Conservation (phyloP, 75 land plant species). For the Cryptomeria japonica region DNA sequence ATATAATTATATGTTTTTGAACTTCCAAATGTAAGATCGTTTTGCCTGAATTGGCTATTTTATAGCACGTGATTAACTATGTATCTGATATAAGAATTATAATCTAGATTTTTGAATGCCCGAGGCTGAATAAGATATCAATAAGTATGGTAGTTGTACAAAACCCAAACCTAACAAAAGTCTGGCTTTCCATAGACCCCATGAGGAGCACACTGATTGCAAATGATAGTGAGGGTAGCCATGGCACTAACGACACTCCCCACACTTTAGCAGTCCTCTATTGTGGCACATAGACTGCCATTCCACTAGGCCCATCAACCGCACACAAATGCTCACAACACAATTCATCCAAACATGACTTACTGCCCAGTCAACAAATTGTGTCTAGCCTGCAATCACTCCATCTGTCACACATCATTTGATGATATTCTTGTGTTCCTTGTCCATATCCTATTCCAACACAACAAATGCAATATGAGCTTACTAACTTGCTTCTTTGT, state of each 20-base stretch:
- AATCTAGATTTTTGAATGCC: too few relatives aligned
- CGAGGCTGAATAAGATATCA: conserved; percentile 68
- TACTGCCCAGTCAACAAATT: conserved; percentile 61
- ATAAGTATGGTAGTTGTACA: conserved; percentile 68
- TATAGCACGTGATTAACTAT: too few relatives aligned
- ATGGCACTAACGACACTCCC: conserved; percentile 93
- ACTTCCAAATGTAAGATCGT: too few relatives aligned
- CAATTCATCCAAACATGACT: conserved; percentile 67
- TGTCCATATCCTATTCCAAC: too few relatives aligned
- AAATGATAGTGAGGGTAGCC: conserved; percentile 88
- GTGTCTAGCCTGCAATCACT: too few relatives aligned
- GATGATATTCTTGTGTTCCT: too few relatives aligned
- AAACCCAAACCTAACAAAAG: conserved; percentile 67
- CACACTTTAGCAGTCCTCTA: conserved; percentile 60
- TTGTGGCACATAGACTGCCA: conserved; percentile 45
- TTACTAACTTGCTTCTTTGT: too few relatives aligned
- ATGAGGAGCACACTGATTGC: conserved; percentile 70
- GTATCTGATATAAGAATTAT: too few relatives aligned
- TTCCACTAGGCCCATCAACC: conserved; percentile 65
- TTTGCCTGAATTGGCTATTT: too few relatives aligned
- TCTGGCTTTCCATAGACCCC: conserved; percentile 63
- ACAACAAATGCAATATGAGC: too few relatives aligned
- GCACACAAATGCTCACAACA: conserved; percentile 30
- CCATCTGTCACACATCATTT: too few relatives aligned
- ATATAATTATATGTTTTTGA: too few relatives aligned